Evolutionary conservation across 1,284 basidiomycete genomes (phyloP).

Genomic region (Ceraceosorus guamensis): DNA sequence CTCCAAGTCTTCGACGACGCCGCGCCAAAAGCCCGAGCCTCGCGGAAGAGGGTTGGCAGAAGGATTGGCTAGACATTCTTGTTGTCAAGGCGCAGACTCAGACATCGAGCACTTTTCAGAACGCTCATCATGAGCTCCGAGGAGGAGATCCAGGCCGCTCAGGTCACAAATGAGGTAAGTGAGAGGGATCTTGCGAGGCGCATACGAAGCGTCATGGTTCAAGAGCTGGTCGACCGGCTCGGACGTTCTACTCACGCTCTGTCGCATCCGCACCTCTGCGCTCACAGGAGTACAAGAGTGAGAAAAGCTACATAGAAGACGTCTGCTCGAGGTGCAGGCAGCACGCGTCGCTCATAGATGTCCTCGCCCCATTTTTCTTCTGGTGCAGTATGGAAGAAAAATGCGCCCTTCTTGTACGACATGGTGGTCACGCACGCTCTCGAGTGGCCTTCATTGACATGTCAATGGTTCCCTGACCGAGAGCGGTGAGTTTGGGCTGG

Average conservation of each 20-base stretch:
- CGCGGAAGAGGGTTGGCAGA: no score
- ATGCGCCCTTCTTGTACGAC: conserved; percentile 76
- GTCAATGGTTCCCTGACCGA: conserved; percentile 98
- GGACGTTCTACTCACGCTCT: not conserved
- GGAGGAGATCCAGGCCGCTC: not conserved
- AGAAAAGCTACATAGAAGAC: not conserved
- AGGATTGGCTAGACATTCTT: no score
- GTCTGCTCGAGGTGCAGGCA: not conserved
- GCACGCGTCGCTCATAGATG: not conserved
- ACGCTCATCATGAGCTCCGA: not conserved
- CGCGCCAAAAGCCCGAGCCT: no score
- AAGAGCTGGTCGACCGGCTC: not conserved
- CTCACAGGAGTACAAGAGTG: not conserved
- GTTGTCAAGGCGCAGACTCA: no score
- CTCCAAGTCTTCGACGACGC: no score
- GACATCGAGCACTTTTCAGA: no score
- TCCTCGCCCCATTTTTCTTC: not conserved
- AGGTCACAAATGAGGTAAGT: not conserved
- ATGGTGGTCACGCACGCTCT: conserved; percentile 93
- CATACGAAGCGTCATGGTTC: no score
- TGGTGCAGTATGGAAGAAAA: conserved; percentile 44
- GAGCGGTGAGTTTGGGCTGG: conserved; percentile 51
- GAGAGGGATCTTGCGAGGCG: not conserved
- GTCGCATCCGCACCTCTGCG: not conserved
- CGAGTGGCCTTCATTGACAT: conserved; percentile 95